These are phyloP conservation scores for Curvularia spicifera DNA, from an alignment of 2,329 filamentous ascomycete genomes.

Conservation along the genomic window DNA sequence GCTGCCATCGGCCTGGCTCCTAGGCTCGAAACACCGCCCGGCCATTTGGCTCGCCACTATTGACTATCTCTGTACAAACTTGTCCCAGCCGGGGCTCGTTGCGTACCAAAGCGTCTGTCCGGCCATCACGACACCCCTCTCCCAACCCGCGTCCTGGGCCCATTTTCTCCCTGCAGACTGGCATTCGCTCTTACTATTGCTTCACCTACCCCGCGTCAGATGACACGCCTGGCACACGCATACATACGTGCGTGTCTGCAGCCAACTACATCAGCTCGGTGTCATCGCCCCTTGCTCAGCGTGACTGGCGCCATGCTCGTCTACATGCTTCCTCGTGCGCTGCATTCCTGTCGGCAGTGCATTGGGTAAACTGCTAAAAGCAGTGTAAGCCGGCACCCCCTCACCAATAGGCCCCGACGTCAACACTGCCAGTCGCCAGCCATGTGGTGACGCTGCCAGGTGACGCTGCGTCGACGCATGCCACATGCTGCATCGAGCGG, in stretches of 20 bases:
- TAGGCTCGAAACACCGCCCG: background rate
- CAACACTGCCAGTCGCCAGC: background rate
- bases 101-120: background rate
- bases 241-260: background rate
- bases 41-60: background rate
- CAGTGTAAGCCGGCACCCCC: background rate
- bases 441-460: background rate
- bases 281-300: background rate
- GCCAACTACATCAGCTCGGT: background rate
- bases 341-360: background rate
- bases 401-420: background rate
- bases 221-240: background rate
- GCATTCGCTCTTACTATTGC: background rate
- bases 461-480: background rate
- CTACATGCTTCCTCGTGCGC: background rate
- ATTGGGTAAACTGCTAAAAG: background rate
- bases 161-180: background rate
- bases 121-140: too few species aligned
- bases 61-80: background rate
- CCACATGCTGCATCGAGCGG: background rate
- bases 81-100: background rate
- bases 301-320: background rate
- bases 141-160: background rate
- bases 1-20: background rate
- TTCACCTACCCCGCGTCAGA: conserved; percentile 2